phyloP scores from a whole-genome alignment of 441 rosid genomes.

The Arabidopsis hybrid region DNA sequence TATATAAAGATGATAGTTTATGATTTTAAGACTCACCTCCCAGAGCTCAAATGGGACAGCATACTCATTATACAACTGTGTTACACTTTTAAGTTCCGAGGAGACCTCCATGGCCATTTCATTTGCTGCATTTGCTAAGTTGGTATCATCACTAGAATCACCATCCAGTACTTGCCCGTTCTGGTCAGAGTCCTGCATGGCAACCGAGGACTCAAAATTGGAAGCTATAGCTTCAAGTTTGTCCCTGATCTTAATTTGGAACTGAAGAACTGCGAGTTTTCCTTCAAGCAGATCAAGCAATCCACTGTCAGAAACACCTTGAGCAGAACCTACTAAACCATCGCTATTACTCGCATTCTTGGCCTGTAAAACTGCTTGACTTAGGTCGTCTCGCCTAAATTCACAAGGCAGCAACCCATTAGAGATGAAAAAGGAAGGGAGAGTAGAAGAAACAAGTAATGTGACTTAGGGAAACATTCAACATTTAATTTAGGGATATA shows the following conservation, averaged over 20 bases:
- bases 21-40: slow-evolving; percentile 65
- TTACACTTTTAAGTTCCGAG: slow-evolving; percentile 86
- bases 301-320: slow-evolving; percentile 68
- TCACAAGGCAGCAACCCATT: slow-evolving; percentile 41
- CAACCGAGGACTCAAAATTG: slow-evolving; percentile 56
- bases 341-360: slow-evolving; percentile 82
- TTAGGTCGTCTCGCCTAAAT: slow-evolving; percentile 84
- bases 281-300: slow-evolving; percentile 97
- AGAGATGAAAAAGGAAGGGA: slow-evolving; percentile 30
- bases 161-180: slow-evolving; percentile 54
- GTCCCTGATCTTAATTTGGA: slow-evolving; percentile 90
- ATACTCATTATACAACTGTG: slow-evolving; percentile 93
- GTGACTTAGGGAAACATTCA: slow-evolving; percentile 11
- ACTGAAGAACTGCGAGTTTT: slow-evolving; percentile 88
- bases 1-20: slow-evolving; percentile 13
- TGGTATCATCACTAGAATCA: slow-evolving; percentile 51
- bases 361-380: slow-evolving; percentile 96
- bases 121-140: slow-evolving; percentile 60
- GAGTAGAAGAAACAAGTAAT: slow-evolving; percentile 21
- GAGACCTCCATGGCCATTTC: slow-evolving; percentile 94
- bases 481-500: not conserved
- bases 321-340: slow-evolving; percentile 58
- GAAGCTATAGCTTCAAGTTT: slow-evolving; percentile 79
- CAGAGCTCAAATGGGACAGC: slow-evolving; percentile 97
- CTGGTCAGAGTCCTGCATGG: slow-evolving; percentile 59